Conservation (phyloP, 2,329 filamentous ascomycete genomes). For the Cytospora mali region DNA sequence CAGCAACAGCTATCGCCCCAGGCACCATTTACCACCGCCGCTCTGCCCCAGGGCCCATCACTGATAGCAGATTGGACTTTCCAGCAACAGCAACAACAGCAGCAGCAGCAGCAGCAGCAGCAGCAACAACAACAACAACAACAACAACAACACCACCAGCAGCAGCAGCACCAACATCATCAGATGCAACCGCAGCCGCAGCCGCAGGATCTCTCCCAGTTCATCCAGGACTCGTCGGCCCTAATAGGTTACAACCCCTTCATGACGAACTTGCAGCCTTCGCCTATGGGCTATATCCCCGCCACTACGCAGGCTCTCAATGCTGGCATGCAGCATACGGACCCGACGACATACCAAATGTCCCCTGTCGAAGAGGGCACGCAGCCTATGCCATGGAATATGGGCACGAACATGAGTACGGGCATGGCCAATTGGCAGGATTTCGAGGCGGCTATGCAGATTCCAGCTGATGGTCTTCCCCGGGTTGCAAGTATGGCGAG, state of each 20-base stretch:
- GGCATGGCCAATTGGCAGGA: conserved; percentile 79
- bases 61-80: conserved; percentile 65
- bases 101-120: conserved; percentile 42
- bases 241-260: conserved; percentile 60
- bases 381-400: conserved; percentile 38
- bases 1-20: conserved; percentile 56
- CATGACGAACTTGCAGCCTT: conserved; percentile 54
- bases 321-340: conserved; percentile 58
- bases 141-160: conserved; percentile 36
- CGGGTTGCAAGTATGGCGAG: conserved; percentile 52
- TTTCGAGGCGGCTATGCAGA: conserved; percentile 66
- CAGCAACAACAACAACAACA: conserved; percentile 36
- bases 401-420: conserved; percentile 57
- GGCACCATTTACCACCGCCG: conserved; percentile 47
- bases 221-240: conserved; percentile 57
- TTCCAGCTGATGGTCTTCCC: conserved; percentile 46
- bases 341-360: conserved; percentile 61
- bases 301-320: conserved; percentile 66
- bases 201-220: conserved; percentile 52
- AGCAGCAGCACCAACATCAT: conserved; percentile 40
- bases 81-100: conserved; percentile 55
- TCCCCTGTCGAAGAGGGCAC: conserved; percentile 57
- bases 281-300: conserved; percentile 62
- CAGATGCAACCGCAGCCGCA: conserved; percentile 40
- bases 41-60: conserved; percentile 51